phyloP scores from a whole-genome alignment of 140 eudicot species.

The Erigeron philadelphicus region DNA sequence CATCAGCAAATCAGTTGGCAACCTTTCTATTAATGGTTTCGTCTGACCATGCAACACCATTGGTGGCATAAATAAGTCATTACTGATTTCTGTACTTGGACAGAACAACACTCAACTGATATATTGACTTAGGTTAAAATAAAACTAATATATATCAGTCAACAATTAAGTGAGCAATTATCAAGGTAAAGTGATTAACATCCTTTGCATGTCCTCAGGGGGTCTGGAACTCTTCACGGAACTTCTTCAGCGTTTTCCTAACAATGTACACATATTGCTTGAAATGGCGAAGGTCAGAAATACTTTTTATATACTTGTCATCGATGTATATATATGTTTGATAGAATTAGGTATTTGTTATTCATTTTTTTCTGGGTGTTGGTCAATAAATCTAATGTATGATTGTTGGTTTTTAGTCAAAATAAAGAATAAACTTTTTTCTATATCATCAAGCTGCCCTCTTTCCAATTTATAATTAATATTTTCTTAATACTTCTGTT shows the following conservation, averaged over 20 bases:
- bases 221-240: slow-evolving; percentile 82
- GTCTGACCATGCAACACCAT: not conserved
- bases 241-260: slow-evolving; percentile 88
- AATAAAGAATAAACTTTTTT: not conserved
- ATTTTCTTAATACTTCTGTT: not conserved
- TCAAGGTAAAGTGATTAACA: not conserved
- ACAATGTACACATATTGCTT: slow-evolving; percentile 72
- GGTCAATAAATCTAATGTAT: not conserved
- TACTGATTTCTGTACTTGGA: not conserved
- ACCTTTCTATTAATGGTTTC: not conserved
- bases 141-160: not conserved
- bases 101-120: not conserved
- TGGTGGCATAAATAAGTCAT: not conserved
- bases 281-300: slow-evolving; percentile 88
- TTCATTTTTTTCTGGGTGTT: not conserved
- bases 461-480: not conserved
- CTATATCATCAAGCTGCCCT: not conserved
- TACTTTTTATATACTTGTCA: not conserved
- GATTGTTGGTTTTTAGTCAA: not conserved
- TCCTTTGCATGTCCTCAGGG: slow-evolving; percentile 47
- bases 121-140: not conserved
- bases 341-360: not conserved
- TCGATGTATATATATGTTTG: not conserved
- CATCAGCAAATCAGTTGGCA: not conserved
- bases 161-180: too few species aligned